Base-by-base conservation (phyloP, 805 yeast species). In the Naumovozyma dairenensis region DNA sequence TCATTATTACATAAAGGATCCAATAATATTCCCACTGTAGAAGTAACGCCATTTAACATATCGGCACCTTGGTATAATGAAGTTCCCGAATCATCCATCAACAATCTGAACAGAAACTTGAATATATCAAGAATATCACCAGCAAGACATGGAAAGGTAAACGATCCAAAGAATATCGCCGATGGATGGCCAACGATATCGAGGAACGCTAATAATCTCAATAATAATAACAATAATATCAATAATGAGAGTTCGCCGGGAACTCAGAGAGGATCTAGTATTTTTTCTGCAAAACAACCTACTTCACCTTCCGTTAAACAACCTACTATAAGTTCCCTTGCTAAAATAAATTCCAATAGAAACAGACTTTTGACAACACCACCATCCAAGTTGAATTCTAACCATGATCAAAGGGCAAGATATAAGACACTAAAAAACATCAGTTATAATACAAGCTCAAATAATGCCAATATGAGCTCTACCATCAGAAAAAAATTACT, bases 341-440 rank as follows among this genome's bases (percentile, higher is more conserved):
- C 43, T 4, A 39, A 40, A 20, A 28, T 31, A 13, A 32, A 34
- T 8, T 38, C 30, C 22, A 34, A 20, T 21, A 37, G 40, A 27
- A 35, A 45, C 16, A 46, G 42, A 28, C 26, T 49, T 15, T 28
- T 49, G 4, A 39, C 48, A 2, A 53, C 55, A 1, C 57, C 59
- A 2, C 56, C 59, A 18, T 45, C 53, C n/a, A 50, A 51, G 29
- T 34, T 41, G 21, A 20, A 44, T 8, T 24, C 26, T 5, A 24
- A 24, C 13, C n/a, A 20, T 20, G 45, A 42, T n/a, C 37, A 30
- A 16, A 33, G 43, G 21, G 38, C 41, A 6, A 43, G 29, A 20
- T 49, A 48, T 31, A 50, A 46, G 32, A 49, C 54, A 2, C 55
- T 54, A 19, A 35, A 46, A 27, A 42, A 37, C 24, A 21, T 33